Conservation (phyloP, 371 early-diverging fungal species). For the Spiromyces aspiralis region DNA sequence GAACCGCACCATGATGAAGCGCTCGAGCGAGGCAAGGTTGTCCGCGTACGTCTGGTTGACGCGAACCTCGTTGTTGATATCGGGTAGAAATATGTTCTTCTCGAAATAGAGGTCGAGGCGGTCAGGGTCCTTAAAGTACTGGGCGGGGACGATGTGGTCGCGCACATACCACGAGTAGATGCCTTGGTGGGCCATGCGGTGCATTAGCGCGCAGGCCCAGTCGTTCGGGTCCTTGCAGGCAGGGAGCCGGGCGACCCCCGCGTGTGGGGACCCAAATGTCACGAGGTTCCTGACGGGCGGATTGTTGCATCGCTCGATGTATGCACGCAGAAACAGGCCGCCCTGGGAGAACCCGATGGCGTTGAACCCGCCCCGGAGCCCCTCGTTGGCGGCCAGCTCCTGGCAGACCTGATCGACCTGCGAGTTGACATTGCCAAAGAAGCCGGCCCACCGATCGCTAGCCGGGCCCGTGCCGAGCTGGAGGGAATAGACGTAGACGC, state of each 20-base stretch:
- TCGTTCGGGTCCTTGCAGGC: conserved; percentile 32
- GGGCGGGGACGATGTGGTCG: conserved; percentile 72
- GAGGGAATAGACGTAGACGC: conserved; percentile 60
- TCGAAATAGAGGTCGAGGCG: conserved; percentile 47
- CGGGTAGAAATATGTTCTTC: conserved; percentile 63
- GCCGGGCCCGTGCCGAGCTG: conserved; percentile 38
- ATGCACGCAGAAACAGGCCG: conserved; percentile 51
- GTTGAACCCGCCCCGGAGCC: conserved; percentile 59
- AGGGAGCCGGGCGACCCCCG: conserved; percentile 68
- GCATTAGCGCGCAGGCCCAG: conserved; percentile 16
- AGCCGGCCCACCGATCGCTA: conserved; percentile 59
- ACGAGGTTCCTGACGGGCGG: conserved; percentile 60
- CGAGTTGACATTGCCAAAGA: conserved; percentile 59
- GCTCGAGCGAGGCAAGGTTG: conserved; percentile 40
- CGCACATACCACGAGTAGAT: conserved; percentile 71
- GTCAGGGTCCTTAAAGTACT: conserved; percentile 62
- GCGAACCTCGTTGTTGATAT: conserved; percentile 61
- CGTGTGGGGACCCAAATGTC: conserved; percentile 79
- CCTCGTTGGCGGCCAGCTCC: conserved; percentile 32
- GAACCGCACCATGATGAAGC: conserved; percentile 62
- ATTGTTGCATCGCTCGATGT: conserved; percentile 60
- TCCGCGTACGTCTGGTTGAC: conserved; percentile 38
- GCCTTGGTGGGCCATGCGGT: conserved; percentile 28
- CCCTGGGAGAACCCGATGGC: conserved; percentile 92
- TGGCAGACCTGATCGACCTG: conserved; percentile 51